Base-by-base conservation (phyloP, 2,329 filamentous ascomycete genomes). In the Calonectria leucothoes region DNA sequence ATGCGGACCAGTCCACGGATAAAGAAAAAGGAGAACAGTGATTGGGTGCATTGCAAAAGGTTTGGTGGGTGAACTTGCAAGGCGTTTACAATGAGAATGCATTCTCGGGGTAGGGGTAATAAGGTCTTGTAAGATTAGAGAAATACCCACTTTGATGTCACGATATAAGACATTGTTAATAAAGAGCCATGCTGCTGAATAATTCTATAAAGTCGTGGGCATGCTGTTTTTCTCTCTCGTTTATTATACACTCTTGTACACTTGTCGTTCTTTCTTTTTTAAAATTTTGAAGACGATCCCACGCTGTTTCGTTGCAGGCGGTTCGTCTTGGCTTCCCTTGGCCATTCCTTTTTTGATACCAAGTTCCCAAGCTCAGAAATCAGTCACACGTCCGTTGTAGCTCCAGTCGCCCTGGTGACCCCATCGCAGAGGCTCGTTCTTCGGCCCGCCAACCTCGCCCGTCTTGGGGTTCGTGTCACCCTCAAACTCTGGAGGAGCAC, bases 381-480 rank as follows among this genome's bases (percentile, higher is more conserved):
- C 97, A 29, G 96, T 98, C 69, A 97, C 96, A 76, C 96, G 89
- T 59, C 97, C 97, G 84, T 98, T 98, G 84, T 94, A 99, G 83
- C 95, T 98, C 94, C 96, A 99, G 80, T 93, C 91, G 1, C 94
- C 93, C 0, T 81, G 83, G 23, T 89, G 87, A 0, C 95, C 95
- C 96, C 96, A 98, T 79, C 96, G 88, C 82, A 98, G 82, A 66
- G 97, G 97, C 85, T 99, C 96, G 82, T 98, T 98, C 92, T 98
- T 99, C 7, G 97, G 97, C 1, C 97, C 97, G 7, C 97, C 97
- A 14, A 98, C 92, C 88, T 99, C 97, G 29, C 97, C 97, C 1
- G 97, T 99, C 88, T 93, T 94, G 3, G 97, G 97, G 84, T 99
- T 98, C 69, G 88, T 89, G 68, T 98, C 96, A 72, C 97, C 97